A percentile compares a stretch with the other conserved stretches of the same genome.
These are phyloP conservation scores for Castanopsis chinensis DNA, from an alignment of 306 rosid genomes.

Conservation along the genomic window DNA sequence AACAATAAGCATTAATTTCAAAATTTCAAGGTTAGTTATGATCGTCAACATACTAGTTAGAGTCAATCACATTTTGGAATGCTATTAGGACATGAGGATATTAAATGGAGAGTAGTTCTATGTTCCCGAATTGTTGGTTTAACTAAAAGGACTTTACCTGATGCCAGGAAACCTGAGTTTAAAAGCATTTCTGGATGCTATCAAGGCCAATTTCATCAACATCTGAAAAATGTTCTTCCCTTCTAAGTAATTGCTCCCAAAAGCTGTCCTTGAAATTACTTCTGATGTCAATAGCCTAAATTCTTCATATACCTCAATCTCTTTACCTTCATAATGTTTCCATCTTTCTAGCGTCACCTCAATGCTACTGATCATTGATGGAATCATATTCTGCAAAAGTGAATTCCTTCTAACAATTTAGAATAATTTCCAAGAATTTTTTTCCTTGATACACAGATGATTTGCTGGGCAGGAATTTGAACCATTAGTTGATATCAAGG, in stretches of 20 bases:
- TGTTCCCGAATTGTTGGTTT: not conserved
- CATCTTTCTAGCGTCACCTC: constrained; percentile 26
- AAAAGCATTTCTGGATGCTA: constrained; percentile 2
- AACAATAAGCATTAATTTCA: no score
- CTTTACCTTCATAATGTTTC: constrained; percentile 21
- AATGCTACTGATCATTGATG: constrained; percentile 11
- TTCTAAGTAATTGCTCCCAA: constrained; percentile 30
- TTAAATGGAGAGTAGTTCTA: not conserved
- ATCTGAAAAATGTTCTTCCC: constrained; percentile 26
- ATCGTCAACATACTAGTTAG: no score
- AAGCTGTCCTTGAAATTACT: constrained; percentile 25
- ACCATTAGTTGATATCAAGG: no score
- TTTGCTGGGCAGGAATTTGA: no score
- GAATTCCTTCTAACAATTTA: not conserved
- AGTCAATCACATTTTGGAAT: no score
- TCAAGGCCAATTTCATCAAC: constrained; percentile 1
- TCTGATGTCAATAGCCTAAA: constrained; percentile 26
- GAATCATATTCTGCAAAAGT: constrained; percentile 11
- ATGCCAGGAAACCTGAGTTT: constrained; percentile 17
- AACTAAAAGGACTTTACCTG: not conserved
- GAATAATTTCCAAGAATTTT: no score
- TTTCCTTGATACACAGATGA: no score
- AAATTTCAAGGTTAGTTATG: no score
- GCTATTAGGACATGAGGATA: not conserved
- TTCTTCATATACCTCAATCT: constrained; percentile 27